Evolutionary conservation across 768 basidiomycete species (phyloP).

Genomic region (Kwoniella sp.): DNA sequence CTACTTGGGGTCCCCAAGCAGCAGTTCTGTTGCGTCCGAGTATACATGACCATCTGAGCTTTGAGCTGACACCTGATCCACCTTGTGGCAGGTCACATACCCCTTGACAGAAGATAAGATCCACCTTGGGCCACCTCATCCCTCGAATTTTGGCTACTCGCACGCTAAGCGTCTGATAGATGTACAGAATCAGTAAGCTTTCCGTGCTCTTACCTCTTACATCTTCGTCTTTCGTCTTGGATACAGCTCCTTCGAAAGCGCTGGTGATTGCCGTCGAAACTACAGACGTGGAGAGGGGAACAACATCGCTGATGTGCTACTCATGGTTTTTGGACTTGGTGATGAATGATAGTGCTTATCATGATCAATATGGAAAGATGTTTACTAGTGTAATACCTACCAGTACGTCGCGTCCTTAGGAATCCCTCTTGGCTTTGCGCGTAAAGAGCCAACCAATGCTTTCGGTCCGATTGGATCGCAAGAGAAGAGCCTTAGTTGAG

Average conservation of each 20-base stretch:
- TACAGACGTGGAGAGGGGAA: too few relatives aligned
- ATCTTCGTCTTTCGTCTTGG: too few relatives aligned
- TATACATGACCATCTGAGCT: too few relatives aligned
- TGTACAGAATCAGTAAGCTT: constrained; percentile 82
- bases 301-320: too few relatives aligned
- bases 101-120: constrained; percentile 92
- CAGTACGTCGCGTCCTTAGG: constrained; percentile 51
- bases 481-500: too few relatives aligned
- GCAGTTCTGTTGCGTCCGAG: too few relatives aligned
- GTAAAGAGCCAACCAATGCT: too few relatives aligned
- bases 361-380: constrained; percentile 90
- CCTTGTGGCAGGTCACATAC: constrained; percentile 65
- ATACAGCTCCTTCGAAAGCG: too few relatives aligned
- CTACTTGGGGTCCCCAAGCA: too few relatives aligned
- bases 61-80: constrained; percentile 1
- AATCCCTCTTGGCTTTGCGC: not conserved
- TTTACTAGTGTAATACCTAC: constrained; percentile 97
- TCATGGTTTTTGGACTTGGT: too few relatives aligned
- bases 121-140: constrained; percentile 87
- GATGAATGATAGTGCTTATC: constrained; percentile 71
- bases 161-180: constrained; percentile 96
- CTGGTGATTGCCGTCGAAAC: too few relatives aligned
- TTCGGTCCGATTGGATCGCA: too few relatives aligned
- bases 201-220: not conserved
- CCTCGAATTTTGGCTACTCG: constrained; percentile 94